Evolutionary conservation across 495 filamentous ascomycete species (phyloP), one percentile per base, ranked within the genome.

Genomic region (Xylaria acuta): DNA sequence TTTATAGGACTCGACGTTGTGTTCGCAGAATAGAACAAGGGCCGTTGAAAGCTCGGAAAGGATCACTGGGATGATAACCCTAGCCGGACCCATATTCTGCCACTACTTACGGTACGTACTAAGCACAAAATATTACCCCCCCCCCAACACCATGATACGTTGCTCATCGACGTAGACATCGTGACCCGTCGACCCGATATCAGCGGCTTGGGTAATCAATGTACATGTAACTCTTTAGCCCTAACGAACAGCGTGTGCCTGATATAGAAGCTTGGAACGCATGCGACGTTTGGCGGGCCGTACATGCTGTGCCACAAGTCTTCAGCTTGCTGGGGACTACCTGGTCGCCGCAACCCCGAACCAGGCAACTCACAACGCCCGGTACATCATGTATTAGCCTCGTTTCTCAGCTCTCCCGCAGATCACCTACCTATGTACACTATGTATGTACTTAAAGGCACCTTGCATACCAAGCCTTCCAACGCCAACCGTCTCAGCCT

Each of bases 381-480:
- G 18, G 49, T 54, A 67, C 65, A 40, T 56, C 11, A 36, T 41
- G 65, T 67, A 66, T 38, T 41, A 54, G 65, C 65, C 65, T 67
- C 65, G 30, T 12, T 41, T 40, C 45, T 56, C 65, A 67, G 65
- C 47, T 67, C 11, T 32, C 14, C 54, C 34, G 11, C 27, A 51
- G 4, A 22, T 25, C 25, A 54, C 36, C 25, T 27, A 41, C 49
- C 65, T 3, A 56, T 20, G 25, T 49, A 49, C 36, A 9, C 36
- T n/a, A n/a, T n/a, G 5, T 20, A 34, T 59, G 36, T 56, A 49
- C 32, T 20, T 34, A 47, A 72, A 72, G 25, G 70, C 49, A 63
- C 70, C 70, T 22, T 67, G 70, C 70, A 72, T 72, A 51, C 53
- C 70, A 67, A 72, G 70, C 40, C 63, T 59, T 22, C 70, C 20